These are phyloP conservation scores for Aspergillus sp. DNA, from an alignment of 2,329 filamentous ascomycete genomes.

Conservation along the genomic window DNA sequence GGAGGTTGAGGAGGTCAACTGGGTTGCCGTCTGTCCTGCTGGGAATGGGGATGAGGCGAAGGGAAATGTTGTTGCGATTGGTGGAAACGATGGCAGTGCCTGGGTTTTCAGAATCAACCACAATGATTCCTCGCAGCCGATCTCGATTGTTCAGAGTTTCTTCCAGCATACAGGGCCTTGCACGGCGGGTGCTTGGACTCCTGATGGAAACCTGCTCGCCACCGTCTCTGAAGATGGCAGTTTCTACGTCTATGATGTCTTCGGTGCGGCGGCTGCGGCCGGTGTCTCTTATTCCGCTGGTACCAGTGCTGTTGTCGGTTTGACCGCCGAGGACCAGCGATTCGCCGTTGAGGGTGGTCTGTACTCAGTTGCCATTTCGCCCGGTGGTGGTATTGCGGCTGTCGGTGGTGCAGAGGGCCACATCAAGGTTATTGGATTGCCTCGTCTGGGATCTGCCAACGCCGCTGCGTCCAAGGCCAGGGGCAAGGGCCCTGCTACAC, in stretches of 20 bases:
- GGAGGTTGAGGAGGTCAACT: slow-evolving; percentile 95
- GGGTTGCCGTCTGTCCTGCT: slow-evolving; percentile 78
- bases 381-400: slow-evolving; percentile 76
- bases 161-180: slow-evolving; percentile 86
- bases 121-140: slow-evolving; percentile 61
- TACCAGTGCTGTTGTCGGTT: slow-evolving; percentile 70
- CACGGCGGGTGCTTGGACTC: slow-evolving; percentile 89
- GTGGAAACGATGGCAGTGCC: slow-evolving; percentile 86
- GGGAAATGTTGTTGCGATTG: slow-evolving; percentile 83
- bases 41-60: slow-evolving; percentile 54
- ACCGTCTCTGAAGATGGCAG: slow-evolving; percentile 88
- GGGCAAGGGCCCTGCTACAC: slow-evolving; percentile 49
- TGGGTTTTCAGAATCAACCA: slow-evolving; percentile 92
- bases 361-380: slow-evolving; percentile 84
- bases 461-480: slow-evolving; percentile 52
- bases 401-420: slow-evolving; percentile 86
- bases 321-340: slow-evolving; percentile 82
- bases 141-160: slow-evolving; percentile 87
- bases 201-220: slow-evolving; percentile 82
- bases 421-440: slow-evolving; percentile 83
- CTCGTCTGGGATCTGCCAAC: slow-evolving; percentile 57
- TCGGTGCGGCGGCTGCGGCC: slow-evolving; percentile 73
- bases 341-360: slow-evolving; percentile 91
- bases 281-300: slow-evolving; percentile 61
- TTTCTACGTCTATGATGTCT: slow-evolving; percentile 92